Evolutionary conservation across 371 early-diverging fungal species (phyloP), one percentile per base, ranked within the genome.

Genomic region (Fennellomyces sp.): DNA sequence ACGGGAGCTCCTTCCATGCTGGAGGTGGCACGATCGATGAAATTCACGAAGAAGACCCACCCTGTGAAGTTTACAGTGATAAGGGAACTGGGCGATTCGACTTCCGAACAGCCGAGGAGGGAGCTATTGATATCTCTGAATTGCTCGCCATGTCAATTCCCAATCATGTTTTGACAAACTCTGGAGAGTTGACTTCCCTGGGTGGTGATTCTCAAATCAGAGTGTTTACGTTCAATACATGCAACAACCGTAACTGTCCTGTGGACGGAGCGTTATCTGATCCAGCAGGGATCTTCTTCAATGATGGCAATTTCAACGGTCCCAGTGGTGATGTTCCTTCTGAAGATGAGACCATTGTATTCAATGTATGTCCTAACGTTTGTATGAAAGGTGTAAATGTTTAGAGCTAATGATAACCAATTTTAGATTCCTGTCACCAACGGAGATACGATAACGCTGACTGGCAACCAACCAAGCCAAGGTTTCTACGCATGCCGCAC

Each of bases 251-350:
- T 0, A 10, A 17, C 2, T 52, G 23, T 21, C 31, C 8, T 25
- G 15, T 23, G 5, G 27, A 38, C 25, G 31, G 28, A 11, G 2
- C 13, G 5, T 38, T 52, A 17, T 68, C 68, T 8, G 23, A 30
- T 47, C 52, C 68, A 11, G 7, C 17, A 7, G n/a, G 12, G 1
- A 64, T 68, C 19, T 8, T 71, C 2, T 35, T 42, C 5, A 53
- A 61, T 21, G 4, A 56, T 30, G 62, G 54, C 3, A 61, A 52
- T 6, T 71, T 62, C 59, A 57, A 68, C 30, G 71, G 71, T 12
- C 49, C 59, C 7, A 36, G 15, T n/a, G 56, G 56, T 17, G 39
- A 17, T 17, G 31, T 35, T 8, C 51, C 56, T 1, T 5, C 10
- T 2, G 30, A 45, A 11, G 45, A 53, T 15, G 35, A 31, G 0